Base-by-base conservation (phyloP, 306 rosid species). In the Lathyrus sativus region DNA sequence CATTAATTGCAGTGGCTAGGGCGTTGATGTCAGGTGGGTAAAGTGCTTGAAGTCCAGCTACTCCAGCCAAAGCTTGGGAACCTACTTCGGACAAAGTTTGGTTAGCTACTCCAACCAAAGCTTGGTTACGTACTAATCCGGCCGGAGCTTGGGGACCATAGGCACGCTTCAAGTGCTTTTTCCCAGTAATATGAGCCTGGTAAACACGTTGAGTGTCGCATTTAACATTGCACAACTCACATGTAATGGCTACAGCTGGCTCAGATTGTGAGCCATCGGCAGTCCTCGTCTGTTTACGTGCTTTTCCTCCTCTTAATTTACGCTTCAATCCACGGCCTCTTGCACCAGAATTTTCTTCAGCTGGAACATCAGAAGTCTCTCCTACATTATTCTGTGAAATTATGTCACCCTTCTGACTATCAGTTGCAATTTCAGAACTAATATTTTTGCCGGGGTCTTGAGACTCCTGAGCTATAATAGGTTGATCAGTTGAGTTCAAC, bases 201-300 rank as follows among this genome's bases (percentile, higher is more conserved):
- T 79, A 84, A 58, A 88, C 95, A 53, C 77, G 77, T 72, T 84
- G 85, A 4, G 92, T 84, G 56, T 90, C 95, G 60, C 97, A 90
- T 80, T 84, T 88, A 69, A 88, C 87, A 78, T 84, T 82, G 85
- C 97, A 90, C 86, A 90, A 39, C 65, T 88, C 90, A 19, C 97
- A 90, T 69, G 67, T 72, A 55, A 86, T 62, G 60, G 83, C 65
- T 58, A 71, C 11, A 72, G 31, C 60, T 74, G 77, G 84, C 46
- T 83, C 80, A 13, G 90, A 67, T 70, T 67, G 82, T 73, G 74
- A 73, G 74, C 95, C 91, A 58, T 82, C 90, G 71, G 54, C 38
- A 74, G 82, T 44, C 77, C 82, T 86, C 61, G 45, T 45, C 71
- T 28, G 61, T 80, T 83, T 90, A 55, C 71, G 72, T 5, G 88